Evolutionary conservation across 1,284 basidiomycete species (phyloP).

Genomic region (Ustilago cynodontis): DNA sequence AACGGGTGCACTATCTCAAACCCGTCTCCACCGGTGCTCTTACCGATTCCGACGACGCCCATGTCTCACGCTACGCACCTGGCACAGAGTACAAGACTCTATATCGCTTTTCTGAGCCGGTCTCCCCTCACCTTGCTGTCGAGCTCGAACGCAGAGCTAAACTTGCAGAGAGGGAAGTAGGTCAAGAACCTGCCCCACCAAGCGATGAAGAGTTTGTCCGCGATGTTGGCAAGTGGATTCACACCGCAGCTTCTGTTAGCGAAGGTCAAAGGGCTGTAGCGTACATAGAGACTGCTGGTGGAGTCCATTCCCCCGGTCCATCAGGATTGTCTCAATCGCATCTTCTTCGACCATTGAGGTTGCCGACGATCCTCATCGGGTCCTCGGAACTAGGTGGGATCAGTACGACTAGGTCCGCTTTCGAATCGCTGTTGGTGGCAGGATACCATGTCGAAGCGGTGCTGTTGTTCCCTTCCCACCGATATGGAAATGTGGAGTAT

Average conservation of each 20-base stretch:
- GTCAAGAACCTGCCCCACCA: constrained; percentile 46
- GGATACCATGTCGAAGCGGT: constrained; percentile 90
- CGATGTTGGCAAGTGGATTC: constrained; percentile 78
- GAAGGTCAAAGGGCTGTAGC: constrained; percentile 70
- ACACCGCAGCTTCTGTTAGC: constrained; percentile 72
- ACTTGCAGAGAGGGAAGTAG: constrained; percentile 26
- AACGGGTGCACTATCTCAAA: constrained; percentile 65
- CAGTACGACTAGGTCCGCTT: constrained; percentile 91
- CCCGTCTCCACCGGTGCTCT: constrained; percentile 65
- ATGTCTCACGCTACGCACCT: constrained; percentile 52
- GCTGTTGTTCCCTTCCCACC: constrained; percentile 81
- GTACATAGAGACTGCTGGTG: constrained; percentile 95
- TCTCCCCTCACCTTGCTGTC: constrained; percentile 92
- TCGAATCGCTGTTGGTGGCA: constrained; percentile 88
- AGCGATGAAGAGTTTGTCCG: constrained; percentile 78
- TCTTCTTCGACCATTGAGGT: constrained; percentile 75
- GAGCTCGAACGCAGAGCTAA: constrained; percentile 74
- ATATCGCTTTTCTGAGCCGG: constrained; percentile 86
- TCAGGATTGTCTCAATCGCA: constrained; percentile 82
- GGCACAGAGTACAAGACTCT: constrained; percentile 78
- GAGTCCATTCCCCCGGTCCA: constrained; percentile 90
- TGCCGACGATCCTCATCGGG: constrained; percentile 88
- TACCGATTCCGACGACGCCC: constrained; percentile 58
- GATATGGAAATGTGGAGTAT: constrained; percentile 80
- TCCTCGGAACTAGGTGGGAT: constrained; percentile 93